These are phyloP conservation scores for Neonectria neomacrospora DNA, from an alignment of 2,329 filamentous ascomycete species.

Conservation along the genomic window DNA sequence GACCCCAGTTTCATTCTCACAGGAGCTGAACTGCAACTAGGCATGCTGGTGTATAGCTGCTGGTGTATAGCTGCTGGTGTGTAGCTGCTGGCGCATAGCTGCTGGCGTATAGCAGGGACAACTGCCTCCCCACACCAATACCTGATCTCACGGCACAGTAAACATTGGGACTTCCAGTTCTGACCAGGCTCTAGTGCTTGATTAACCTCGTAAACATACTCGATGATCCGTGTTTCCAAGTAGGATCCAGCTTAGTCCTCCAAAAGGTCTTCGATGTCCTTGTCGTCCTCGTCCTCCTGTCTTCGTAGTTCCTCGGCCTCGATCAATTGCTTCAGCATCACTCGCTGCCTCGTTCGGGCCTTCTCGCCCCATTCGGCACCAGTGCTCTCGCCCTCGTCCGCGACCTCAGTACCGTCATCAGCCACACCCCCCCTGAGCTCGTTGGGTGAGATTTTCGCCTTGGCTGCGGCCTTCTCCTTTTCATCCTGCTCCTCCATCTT, in stretches of 20 bases:
- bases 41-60: not conserved
- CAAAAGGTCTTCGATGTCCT: conserved; percentile 79
- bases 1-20: not conserved
- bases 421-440: conserved; percentile 70
- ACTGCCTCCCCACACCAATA: not conserved
- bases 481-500: conserved; percentile 69
- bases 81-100: not conserved
- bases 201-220: conserved; percentile 22
- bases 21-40: too few relatives aligned
- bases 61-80: not conserved
- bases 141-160: not conserved
- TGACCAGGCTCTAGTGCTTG: not conserved
- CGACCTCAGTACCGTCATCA: conserved; percentile 63
- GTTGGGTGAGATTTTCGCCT: conserved; percentile 71
- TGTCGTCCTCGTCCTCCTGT: conserved; percentile 74
- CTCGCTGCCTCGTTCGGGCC: conserved; percentile 74
- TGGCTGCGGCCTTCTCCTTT: conserved; percentile 65
- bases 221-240: conserved; percentile 4
- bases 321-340: conserved; percentile 72
- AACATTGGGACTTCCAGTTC: not conserved
- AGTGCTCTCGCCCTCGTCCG: conserved; percentile 58
- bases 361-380: conserved; percentile 75
- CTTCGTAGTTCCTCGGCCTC: conserved; percentile 71
- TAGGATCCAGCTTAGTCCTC: conserved; percentile 56
- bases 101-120: not conserved